Evolutionary conservation across 352 stramenopile species (phyloP).

Genomic region (Pythium biforme): DNA sequence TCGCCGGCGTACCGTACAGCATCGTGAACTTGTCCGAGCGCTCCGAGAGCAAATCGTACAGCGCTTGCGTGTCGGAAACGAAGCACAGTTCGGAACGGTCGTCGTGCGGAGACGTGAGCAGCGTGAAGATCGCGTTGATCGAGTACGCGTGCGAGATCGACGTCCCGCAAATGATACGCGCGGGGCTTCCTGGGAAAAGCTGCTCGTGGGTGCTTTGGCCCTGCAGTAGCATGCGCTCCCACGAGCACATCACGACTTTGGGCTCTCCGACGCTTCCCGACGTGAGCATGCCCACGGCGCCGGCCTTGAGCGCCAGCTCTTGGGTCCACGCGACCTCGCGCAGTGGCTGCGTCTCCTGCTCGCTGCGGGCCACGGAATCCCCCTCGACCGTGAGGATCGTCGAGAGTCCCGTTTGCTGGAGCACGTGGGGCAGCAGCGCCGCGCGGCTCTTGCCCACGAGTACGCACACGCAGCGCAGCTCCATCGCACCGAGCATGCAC

Average conservation of each 20-base stretch:
- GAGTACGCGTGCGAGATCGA: constrained; percentile 86
- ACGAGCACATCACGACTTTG: constrained; percentile 79
- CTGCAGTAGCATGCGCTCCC: constrained; percentile 75
- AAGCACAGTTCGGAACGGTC: constrained; percentile 71
- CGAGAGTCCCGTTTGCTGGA: constrained; percentile 54
- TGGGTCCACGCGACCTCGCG: constrained; percentile 34
- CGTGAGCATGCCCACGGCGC: constrained; percentile 76
- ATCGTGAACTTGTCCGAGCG: constrained; percentile 41
- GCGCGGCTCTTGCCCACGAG: constrained; percentile 51
- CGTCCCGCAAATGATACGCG: constrained; percentile 69
- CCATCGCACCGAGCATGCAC: constrained; percentile 69
- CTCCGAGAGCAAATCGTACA: constrained; percentile 51
- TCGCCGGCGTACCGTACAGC: constrained; percentile 79
- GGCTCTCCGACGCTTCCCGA: constrained; percentile 75
- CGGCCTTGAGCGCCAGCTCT: constrained; percentile 30
- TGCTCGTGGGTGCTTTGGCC: constrained; percentile 71
- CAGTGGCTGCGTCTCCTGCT: not conserved
- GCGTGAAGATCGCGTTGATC: constrained; percentile 83
- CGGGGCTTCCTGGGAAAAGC: constrained; percentile 62
- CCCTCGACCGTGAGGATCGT: constrained; percentile 60
- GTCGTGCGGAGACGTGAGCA: constrained; percentile 70
- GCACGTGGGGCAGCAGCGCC: constrained; percentile 46
- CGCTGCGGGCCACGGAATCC: constrained; percentile 24
- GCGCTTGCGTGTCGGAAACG: constrained; percentile 38
- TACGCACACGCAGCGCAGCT: constrained; percentile 54